Evolutionary conservation across 176 grass and related monocot genomes (phyloP), one percentile per base, ranked within the genome.

Genomic region (Bothriochloa decipiens): DNA sequence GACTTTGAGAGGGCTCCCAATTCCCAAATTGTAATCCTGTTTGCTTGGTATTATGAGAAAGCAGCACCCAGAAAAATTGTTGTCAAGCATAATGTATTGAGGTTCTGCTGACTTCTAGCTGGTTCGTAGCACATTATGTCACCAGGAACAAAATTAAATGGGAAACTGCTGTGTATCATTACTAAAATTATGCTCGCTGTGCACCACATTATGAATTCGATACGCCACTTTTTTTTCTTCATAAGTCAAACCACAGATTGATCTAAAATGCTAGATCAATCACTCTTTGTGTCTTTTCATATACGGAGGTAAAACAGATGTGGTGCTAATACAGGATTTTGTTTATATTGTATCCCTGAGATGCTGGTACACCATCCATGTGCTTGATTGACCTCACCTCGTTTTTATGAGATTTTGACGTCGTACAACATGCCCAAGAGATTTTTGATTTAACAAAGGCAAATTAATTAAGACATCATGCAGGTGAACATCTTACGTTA

Each of bases 31-130:
- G 52, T 28, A 16, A 16, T 43, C 3, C 23, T 26, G 0, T 9
- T 53, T 74, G 1, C 61, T 46, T 62, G 55, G n/a, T 13, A 50
- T 25, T 15, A 29, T 65, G 35, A 43, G 25, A 86, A 68, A 66
- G 14, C 41, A 82, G 5, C 8, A n/a, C 8, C 27, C 4, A 7
- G 36, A 39, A 60, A 62, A 62, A n/a, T 1, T 81, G 69, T 42
- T 22, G 39, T 47, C 7, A 89, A 70, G 16, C 50, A 52, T 89
- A 76, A n/a, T 46, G 5, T 62, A 26, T 23, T 39, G 35, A 83
- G 7, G 15, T 85, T 22, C 15, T 72, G 77, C 13, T 27, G 63
- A 82, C 25, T 16, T 63, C 28, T 68, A 65, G 36, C 11, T 65
- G 65, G 20, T 1, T 50, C 25, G 6, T 82, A 52, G 25, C 0